Evolutionary conservation across 31 red algal species (phyloP).

Genomic region (Endocladia muricata): DNA sequence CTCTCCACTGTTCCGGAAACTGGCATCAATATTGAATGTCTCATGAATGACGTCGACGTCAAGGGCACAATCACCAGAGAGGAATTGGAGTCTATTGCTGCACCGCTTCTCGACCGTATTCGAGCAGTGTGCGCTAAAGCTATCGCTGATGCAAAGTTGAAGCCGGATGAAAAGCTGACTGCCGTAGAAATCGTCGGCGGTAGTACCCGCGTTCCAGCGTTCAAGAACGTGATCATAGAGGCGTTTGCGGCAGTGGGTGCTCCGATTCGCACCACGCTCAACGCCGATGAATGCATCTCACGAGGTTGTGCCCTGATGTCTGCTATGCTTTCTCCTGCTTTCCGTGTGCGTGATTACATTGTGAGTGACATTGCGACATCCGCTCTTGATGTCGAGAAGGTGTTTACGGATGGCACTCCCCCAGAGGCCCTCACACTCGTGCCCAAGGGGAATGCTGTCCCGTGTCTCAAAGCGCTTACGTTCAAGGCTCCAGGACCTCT

Average conservation of each 20-base stretch:
- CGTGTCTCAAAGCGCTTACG: conserved; percentile 70
- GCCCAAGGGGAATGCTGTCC: conserved; percentile 53
- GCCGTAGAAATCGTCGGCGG: conserved; percentile 95
- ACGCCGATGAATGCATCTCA: conserved; percentile 89
- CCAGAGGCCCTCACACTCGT: conserved; percentile 49
- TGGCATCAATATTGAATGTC: conserved; percentile 91
- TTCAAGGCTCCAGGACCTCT: conserved; percentile 75
- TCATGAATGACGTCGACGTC: conserved; percentile 98
- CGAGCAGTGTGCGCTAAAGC: conserved; percentile 53
- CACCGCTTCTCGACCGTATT: conserved; percentile 70
- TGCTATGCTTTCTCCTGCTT: conserved; percentile 90
- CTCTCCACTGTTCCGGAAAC: conserved; percentile 73
- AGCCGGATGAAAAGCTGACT: conserved; percentile 38
- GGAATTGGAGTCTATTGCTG: conserved; percentile 70
- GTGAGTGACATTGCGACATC: conserved; percentile 77
- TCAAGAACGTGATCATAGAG: conserved; percentile 70
- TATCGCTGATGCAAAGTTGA: conserved; percentile 30
- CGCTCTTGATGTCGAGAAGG: conserved; percentile 67
- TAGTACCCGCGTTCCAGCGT: conserved; percentile 80
- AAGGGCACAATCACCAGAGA: conserved; percentile 46
- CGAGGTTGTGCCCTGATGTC: conserved; percentile 91
- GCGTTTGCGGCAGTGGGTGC: conserved; percentile 40
- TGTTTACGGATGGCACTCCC: conserved; percentile 48
- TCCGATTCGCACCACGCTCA: conserved; percentile 75
- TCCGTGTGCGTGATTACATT: conserved; percentile 81